Percentiles rank a stretch among this genome's conserved stretches.
Conservation (phyloP, 768 basidiomycete species). For the Kwoniella mangroviensis region DNA sequence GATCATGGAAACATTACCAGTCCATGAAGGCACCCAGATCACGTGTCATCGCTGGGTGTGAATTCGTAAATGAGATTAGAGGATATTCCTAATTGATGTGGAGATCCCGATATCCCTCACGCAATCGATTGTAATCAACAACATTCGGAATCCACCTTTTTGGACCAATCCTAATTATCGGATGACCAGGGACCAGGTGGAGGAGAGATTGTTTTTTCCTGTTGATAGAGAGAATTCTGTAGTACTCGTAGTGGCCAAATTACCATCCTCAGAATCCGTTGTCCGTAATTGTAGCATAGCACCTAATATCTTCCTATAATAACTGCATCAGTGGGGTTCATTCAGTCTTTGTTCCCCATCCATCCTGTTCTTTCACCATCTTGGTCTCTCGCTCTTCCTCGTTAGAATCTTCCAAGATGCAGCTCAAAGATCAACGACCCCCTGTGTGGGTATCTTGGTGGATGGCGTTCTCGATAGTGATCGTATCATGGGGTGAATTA, state of each 20-base stretch:
- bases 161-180: not conserved
- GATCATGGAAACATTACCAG: too few species aligned
- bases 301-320: too few species aligned
- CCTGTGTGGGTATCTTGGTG: conserved; percentile 49
- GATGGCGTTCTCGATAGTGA: conserved; percentile 44
- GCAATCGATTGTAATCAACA: conserved; percentile 3
- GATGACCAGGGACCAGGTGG: conserved; percentile 1
- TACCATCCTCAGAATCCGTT: too few species aligned
- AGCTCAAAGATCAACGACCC: conserved; percentile 19
- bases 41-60: not conserved
- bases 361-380: too few species aligned
- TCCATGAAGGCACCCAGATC: not conserved
- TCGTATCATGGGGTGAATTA: conserved; percentile 51
- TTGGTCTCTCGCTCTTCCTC: too few species aligned
- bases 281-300: too few species aligned
- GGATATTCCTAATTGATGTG: conserved; percentile 9
- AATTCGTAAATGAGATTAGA: not conserved
- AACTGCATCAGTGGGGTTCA: too few species aligned
- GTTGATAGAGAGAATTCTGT: too few species aligned
- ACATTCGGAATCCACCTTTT: conserved; percentile 4
- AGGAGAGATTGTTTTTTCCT: too few species aligned
- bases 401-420: conserved; percentile 9
- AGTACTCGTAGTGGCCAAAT: too few species aligned
- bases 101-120: not conserved
- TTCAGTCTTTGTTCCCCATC: too few species aligned